These are phyloP conservation scores for Xylariaceae sp. DNA, from an alignment of 2,329 filamentous ascomycete genomes.

Conservation along the genomic window DNA sequence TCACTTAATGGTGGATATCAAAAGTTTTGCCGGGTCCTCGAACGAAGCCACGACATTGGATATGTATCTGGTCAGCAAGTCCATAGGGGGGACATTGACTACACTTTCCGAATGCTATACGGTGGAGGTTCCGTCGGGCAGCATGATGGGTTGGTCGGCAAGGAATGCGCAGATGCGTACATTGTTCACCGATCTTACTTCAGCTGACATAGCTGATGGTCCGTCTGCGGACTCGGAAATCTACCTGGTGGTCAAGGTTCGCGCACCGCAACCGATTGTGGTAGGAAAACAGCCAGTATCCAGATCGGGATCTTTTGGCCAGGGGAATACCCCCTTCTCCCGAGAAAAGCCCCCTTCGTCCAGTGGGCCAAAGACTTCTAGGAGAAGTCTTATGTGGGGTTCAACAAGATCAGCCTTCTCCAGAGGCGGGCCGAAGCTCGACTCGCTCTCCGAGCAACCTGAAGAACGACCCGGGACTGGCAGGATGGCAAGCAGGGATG, in stretches of 20 bases:
- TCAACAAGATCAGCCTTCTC: conserved; percentile 51
- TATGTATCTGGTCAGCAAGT: conserved; percentile 72
- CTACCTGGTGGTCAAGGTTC: conserved; percentile 78
- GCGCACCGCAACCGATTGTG: conserved; percentile 52
- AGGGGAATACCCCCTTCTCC: conserved; percentile 31
- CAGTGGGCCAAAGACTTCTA: conserved; percentile 48
- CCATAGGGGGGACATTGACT: conserved; percentile 56
- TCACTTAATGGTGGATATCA: conserved; percentile 79
- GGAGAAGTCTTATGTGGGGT: conserved; percentile 68
- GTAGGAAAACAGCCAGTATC: conserved; percentile 42
- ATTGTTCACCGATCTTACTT: conserved; percentile 80
- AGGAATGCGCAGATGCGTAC: conserved; percentile 71
- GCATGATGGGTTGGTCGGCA: conserved; percentile 61
- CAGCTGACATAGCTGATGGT: conserved; percentile 64
- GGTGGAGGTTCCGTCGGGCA: conserved; percentile 71
- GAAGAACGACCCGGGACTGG: conserved; percentile 34
- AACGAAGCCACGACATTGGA: conserved; percentile 72
- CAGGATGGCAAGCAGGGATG: conserved; percentile 40
- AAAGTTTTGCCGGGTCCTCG: conserved; percentile 72
- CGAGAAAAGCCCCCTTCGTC: conserved; percentile 50
- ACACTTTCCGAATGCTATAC: conserved; percentile 80
- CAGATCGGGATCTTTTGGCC: conserved; percentile 44
- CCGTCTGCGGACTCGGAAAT: conserved; percentile 65
- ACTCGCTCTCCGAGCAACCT: conserved; percentile 51
- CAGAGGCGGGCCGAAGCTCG: conserved; percentile 49